Evolutionary conservation across 1,139 yeast species (phyloP).

Genomic region (Candida smagusa): DNA sequence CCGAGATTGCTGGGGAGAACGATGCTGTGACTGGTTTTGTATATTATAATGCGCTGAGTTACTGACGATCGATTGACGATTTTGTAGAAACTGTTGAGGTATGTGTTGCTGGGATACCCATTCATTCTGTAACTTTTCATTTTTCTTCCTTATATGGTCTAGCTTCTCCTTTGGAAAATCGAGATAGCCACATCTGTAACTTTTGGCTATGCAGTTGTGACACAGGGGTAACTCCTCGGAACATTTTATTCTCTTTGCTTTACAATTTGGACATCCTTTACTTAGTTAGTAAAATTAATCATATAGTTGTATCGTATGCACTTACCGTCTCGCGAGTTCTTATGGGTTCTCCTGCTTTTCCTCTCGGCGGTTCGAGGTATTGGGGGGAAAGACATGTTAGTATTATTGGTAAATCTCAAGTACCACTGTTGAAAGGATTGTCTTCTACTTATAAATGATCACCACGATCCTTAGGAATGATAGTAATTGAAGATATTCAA

Average conservation of each 20-base stretch:
- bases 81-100: background rate
- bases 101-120: background rate
- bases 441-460: no score
- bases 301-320: constrained; percentile 3
- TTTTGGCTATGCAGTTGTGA: constrained; percentile 36
- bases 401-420: no score
- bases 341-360: constrained; percentile 43
- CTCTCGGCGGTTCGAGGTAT: constrained; percentile 19
- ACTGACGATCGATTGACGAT: background rate
- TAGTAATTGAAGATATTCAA: no score
- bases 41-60: no score
- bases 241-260: constrained; percentile 43
- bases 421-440: no score
- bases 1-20: no score
- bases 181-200: constrained; percentile 40
- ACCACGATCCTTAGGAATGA: no score
- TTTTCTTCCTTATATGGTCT: constrained; percentile 32
- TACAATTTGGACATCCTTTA: constrained; percentile 44
- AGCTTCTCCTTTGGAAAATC: constrained; percentile 40
- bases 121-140: constrained; percentile 18
- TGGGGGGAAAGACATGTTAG: background rate
- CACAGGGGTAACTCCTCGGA: constrained; percentile 45
- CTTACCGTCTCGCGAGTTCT: constrained; percentile 43
- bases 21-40: no score
- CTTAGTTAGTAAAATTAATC: constrained; percentile 2